Percentiles rank a stretch among this genome's conserved stretches.
Evolutionary conservation across 257 asterid species (phyloP).

Genomic region (Coffea canephora): DNA sequence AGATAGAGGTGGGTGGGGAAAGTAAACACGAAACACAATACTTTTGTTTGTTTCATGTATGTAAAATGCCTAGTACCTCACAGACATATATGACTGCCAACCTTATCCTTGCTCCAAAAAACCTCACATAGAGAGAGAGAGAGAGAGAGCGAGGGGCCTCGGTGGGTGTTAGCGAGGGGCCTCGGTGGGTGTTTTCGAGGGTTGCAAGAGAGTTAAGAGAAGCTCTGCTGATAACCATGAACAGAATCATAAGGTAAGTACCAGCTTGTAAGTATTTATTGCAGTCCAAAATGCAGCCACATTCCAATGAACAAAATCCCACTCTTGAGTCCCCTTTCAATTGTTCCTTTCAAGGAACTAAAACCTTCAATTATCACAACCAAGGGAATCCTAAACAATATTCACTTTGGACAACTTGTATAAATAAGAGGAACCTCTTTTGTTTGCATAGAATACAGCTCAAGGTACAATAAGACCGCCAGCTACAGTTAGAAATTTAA

Average conservation of each 20-base stretch:
- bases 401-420: neutral
- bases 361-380: neutral
- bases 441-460: constrained; percentile 15
- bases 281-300: neutral
- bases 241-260: neutral
- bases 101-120: neutral
- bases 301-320: neutral
- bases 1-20: neutral
- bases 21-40: neutral
- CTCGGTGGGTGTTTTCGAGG: too few relatives aligned
- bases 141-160: neutral
- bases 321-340: neutral
- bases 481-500: constrained; percentile 14
- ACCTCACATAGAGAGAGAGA: neutral
- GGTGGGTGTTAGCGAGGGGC: neutral
- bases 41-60: neutral
- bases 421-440: neutral
- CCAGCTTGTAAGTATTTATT: neutral
- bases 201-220: neutral
- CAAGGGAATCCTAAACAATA: neutral
- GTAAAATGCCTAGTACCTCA: neutral
- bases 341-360: neutral
- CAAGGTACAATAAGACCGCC: constrained; percentile 25
- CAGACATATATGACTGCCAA: neutral
- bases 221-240: neutral